A percentile compares a stretch with the other conserved stretches of the same genome.
Evolutionary conservation across 306 rosid species (phyloP).

Genomic region (Betula pendula): DNA sequence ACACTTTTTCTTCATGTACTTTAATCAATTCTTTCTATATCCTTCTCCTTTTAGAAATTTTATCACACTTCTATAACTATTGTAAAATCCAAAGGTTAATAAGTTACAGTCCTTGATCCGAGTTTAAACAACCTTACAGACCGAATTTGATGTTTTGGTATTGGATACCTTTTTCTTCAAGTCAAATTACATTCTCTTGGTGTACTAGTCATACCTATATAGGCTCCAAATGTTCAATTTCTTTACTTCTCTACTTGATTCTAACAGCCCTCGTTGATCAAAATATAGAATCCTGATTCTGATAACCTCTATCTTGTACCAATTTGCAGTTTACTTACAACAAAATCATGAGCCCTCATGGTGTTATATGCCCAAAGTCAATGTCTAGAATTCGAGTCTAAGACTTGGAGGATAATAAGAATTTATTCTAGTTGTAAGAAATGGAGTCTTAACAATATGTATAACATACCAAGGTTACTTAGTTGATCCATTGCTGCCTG

Average conservation of each 20-base stretch:
- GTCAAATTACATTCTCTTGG: too few relatives aligned
- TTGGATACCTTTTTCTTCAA: too few relatives aligned
- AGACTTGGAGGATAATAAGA: conserved; percentile 8
- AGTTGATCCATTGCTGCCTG: conserved; percentile 81
- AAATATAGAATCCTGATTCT: background rate
- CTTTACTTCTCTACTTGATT: background rate
- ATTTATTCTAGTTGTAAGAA: conserved; percentile 15
- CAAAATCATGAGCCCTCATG: background rate
- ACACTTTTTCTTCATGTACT: too few relatives aligned
- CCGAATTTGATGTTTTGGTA: too few relatives aligned
- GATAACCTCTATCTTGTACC: background rate
- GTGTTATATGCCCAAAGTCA: background rate
- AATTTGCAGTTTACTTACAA: background rate
- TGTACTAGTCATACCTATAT: too few relatives aligned
- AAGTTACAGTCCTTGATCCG: too few relatives aligned
- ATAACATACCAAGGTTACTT: conserved; percentile 86
- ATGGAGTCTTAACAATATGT: conserved; percentile 13
- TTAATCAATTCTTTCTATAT: too few relatives aligned
- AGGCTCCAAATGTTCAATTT: too few relatives aligned
- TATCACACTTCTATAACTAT: too few relatives aligned
- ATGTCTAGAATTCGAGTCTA: background rate
- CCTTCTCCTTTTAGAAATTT: too few relatives aligned
- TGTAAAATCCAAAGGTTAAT: too few relatives aligned
- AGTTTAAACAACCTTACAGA: too few relatives aligned
- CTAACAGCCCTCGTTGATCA: background rate